A percentile compares a stretch with the other conserved stretches of the same genome.
Evolutionary conservation across 257 asterid species (phyloP).

Genomic region (Linaria vulgaris): DNA sequence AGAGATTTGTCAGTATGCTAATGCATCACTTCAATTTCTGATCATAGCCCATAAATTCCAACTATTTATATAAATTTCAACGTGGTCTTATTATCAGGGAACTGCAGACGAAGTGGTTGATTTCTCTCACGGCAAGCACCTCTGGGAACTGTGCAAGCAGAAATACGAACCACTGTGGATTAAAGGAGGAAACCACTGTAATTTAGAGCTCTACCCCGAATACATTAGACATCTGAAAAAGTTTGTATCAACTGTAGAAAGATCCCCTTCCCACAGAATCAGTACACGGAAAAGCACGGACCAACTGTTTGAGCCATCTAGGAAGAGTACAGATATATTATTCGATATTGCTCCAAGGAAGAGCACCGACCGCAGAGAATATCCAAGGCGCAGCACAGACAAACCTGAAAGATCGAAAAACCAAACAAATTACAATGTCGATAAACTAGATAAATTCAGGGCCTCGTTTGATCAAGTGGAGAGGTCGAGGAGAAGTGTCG

Average conservation of each 20-base stretch:
- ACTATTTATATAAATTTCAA: background rate
- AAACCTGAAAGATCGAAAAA: slow-evolving; percentile 57
- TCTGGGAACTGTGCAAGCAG: slow-evolving; percentile 81
- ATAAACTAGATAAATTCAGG: slow-evolving; percentile 57
- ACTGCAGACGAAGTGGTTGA: slow-evolving; percentile 91
- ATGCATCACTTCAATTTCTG: too few relatives aligned
- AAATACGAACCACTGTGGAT: slow-evolving; percentile 91
- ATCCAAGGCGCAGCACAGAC: slow-evolving; percentile 75
- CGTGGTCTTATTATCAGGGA: slow-evolving; percentile 46
- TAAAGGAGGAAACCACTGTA: slow-evolving; percentile 82
- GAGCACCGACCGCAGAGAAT: slow-evolving; percentile 86
- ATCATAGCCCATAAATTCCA: background rate
- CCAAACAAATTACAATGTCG: slow-evolving; percentile 28
- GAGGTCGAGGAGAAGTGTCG: slow-evolving; percentile 85
- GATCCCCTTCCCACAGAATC: slow-evolving; percentile 65
- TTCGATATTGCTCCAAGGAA: slow-evolving; percentile 64
- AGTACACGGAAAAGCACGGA: slow-evolving; percentile 55
- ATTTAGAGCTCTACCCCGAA: slow-evolving; percentile 79
- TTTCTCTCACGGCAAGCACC: slow-evolving; percentile 83
- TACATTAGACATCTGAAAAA: slow-evolving; percentile 75
- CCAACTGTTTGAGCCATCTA: slow-evolving; percentile 30
- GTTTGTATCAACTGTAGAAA: slow-evolving; percentile 71
- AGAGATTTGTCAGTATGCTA: too few relatives aligned
- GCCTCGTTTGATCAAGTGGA: slow-evolving; percentile 68
- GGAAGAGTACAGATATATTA: slow-evolving; percentile 64